Evolutionary conservation across 148 eudicot species (phyloP).

Genomic region (Chenopodium album): DNA sequence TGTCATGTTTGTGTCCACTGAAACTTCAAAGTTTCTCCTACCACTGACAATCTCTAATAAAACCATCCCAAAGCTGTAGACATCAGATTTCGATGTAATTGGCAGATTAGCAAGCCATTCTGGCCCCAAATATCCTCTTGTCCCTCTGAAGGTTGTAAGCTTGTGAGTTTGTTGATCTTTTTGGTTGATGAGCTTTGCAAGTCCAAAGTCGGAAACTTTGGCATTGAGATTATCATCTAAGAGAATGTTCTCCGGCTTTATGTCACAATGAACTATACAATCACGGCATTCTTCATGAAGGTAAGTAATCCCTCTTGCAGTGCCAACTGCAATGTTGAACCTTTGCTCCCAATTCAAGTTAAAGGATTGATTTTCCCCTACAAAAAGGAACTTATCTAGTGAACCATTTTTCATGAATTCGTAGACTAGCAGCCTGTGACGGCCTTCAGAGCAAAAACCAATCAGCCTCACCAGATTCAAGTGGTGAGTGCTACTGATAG

Average conservation of each 20-base stretch:
- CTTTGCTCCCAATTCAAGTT: constrained; percentile 61
- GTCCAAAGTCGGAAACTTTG: constrained; percentile 86
- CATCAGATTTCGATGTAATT: constrained; percentile 80
- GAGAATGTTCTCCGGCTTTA: constrained; percentile 86
- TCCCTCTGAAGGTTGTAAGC: constrained; percentile 66
- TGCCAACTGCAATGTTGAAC: constrained; percentile 65
- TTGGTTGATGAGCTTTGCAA: constrained; percentile 62
- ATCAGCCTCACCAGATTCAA: constrained; percentile 75
- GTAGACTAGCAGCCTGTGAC: constrained; percentile 76
- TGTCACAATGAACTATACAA: constrained; percentile 85
- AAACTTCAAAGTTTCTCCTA: constrained; percentile 70
- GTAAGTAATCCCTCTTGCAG: constrained; percentile 76
- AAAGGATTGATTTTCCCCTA: constrained; percentile 34
- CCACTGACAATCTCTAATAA: constrained; percentile 75
- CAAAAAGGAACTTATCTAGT: constrained; percentile 62
- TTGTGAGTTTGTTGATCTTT: constrained; percentile 39
- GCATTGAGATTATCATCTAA: constrained; percentile 65
- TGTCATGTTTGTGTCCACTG: constrained; percentile 42
- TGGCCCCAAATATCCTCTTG: constrained; percentile 86
- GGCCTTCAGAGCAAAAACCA: constrained; percentile 87
- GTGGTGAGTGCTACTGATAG: constrained; percentile 86
- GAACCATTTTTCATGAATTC: constrained; percentile 92
- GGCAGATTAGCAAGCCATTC: constrained; percentile 85
- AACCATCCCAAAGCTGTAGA: constrained; percentile 88
- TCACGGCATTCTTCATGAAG: constrained; percentile 92